A percentile compares a stretch with the other conserved stretches of the same genome.
Conservation (phyloP, 2,329 filamentous ascomycete species). For the Venturia asperata region DNA sequence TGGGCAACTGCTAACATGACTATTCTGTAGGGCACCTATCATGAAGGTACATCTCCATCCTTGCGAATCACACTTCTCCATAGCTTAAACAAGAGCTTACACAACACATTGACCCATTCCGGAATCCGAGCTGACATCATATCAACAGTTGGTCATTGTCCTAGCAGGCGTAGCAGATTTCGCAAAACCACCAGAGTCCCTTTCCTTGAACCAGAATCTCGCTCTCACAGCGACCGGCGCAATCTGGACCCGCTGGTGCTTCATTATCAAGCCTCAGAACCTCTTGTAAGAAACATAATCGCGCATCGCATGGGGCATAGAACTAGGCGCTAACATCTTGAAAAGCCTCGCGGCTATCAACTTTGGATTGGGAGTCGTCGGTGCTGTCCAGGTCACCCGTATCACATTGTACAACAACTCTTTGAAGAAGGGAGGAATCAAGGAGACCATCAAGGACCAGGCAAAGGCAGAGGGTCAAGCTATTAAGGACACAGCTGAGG, state of each 20-base stretch:
- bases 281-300: slow-evolving; percentile 57
- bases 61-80: background rate
- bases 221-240: slow-evolving; percentile 84
- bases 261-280: slow-evolving; percentile 93
- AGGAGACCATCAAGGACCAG: slow-evolving; percentile 37
- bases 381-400: slow-evolving; percentile 70
- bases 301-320: background rate
- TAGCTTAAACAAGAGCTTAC: background rate
- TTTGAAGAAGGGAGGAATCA: slow-evolving; percentile 45
- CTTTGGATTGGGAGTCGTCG: slow-evolving; percentile 92
- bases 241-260: slow-evolving; percentile 99
- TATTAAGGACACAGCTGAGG: slow-evolving; percentile 23
- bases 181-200: slow-evolving; percentile 80
- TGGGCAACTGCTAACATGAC: slow-evolving; percentile 18
- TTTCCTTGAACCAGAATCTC: slow-evolving; percentile 86
- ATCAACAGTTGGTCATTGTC: slow-evolving; percentile 74
- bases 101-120: background rate
- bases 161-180: slow-evolving; percentile 89
- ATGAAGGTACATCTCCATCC: slow-evolving; percentile 60
- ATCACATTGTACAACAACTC: slow-evolving; percentile 61
- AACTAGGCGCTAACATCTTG: slow-evolving; percentile 16
- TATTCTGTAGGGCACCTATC: slow-evolving; percentile 66
- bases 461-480: slow-evolving; percentile 35
- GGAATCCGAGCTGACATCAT: slow-evolving; percentile 15
- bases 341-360: slow-evolving; percentile 82